Conservation (phyloP, 176 grass and related monocot genomes). For the Saccharum officinarum region DNA sequence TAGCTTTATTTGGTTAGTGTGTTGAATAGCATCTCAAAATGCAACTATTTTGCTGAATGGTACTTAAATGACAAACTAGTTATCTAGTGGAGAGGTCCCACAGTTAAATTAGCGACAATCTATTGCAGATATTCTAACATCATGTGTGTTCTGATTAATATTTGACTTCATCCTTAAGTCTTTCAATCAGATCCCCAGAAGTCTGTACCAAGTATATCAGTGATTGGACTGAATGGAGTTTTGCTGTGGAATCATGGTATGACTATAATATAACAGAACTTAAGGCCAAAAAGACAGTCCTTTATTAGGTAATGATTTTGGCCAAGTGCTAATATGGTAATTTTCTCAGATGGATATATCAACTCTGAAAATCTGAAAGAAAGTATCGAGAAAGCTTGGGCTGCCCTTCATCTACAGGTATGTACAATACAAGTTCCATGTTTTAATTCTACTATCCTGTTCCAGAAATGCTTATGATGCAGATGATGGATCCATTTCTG, state of each 20-base stretch:
- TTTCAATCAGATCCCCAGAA: conserved; percentile 85
- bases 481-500: not conserved
- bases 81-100: not conserved
- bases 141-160: conserved; percentile 7
- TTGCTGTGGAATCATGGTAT: conserved; percentile 94
- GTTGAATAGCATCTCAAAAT: not conserved
- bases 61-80: not conserved
- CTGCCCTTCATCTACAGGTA: conserved; percentile 78
- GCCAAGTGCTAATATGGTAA: conserved; percentile 17
- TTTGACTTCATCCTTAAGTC: conserved; percentile 55
- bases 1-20: not conserved
- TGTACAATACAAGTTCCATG: not conserved
- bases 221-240: conserved; percentile 83
- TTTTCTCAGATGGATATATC: conserved; percentile 71
- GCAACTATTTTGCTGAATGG: not conserved
- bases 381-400: conserved; percentile 77
- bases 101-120: not conserved
- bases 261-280: conserved; percentile 11
- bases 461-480: not conserved
- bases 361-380: conserved; percentile 65
- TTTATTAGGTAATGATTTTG: conserved; percentile 2
- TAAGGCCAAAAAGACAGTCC: not conserved
- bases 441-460: not conserved
- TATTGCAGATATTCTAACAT: not conserved
- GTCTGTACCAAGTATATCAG: conserved; percentile 78